Evolutionary conservation across 2,329 filamentous ascomycete species (phyloP), one percentile per base, ranked within the genome.

Genomic region (Cercospora zeae-maydis): DNA sequence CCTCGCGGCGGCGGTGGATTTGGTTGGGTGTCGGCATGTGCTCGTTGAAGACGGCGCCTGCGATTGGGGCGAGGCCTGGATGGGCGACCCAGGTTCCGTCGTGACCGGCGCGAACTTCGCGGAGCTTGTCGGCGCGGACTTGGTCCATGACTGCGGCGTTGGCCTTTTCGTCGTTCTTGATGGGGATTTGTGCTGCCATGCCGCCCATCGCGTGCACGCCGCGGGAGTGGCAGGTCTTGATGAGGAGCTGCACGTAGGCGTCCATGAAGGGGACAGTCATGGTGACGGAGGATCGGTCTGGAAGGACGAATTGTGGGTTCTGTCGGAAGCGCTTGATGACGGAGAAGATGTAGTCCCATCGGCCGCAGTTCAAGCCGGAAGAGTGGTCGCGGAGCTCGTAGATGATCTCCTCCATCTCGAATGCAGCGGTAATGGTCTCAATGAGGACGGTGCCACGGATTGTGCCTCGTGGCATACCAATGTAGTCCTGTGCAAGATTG

Each of bases 321-420:
- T 96, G 87, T 76, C 95, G 91, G 89, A 98, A 96, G 80, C 96
- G 96, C 86, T 99, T 99, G 84, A 99, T 98, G 75, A 93, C 92
- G 78, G 90, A 95, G 85, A 99, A 99, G 81, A 99, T 98, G 84
- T 99, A 99, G 77, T 99, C 95, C 95, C 95, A 99, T 71, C 95
- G 90, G 68, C 95, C 95, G 79, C 95, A 98, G 87, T 99, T 99
- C 74, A 99, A 86, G 53, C 95, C 95, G 6, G 93, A 90, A 77
- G 89, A 93, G 83, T 99, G 95, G 76, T 98, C 93, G 65, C 95
- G 90, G 70, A 99, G 88, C 82, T 98, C 95, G 79, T 97, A 99
- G 80, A 99, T 98, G 80, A 99, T 98, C 87, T 99, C 95, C 73
- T 99, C 95, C 95, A 99, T 99, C 84, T 99, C 95, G 74, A 99